Percentiles rank a stretch among this genome's conserved stretches.
These are phyloP conservation scores for Cercospora citrullina DNA, from an alignment of 2,329 filamentous ascomycete species.

Conservation along the genomic window DNA sequence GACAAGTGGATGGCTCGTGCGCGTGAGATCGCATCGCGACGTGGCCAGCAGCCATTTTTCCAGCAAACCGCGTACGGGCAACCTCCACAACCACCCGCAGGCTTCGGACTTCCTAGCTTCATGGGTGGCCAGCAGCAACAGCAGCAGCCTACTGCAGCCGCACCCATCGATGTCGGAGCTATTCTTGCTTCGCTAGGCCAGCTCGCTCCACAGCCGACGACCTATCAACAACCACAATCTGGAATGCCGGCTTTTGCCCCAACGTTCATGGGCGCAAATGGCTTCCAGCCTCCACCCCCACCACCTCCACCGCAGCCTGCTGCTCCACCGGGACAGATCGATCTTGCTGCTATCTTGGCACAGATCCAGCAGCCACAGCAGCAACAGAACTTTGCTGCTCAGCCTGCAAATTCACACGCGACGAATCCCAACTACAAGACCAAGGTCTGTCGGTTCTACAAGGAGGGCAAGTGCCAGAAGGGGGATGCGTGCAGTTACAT, in stretches of 20 bases:
- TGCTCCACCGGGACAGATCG: conserved; percentile 21
- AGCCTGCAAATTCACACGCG: conserved; percentile 31
- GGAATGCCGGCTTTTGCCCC: conserved; percentile 17
- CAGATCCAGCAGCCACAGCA: conserved; percentile 25
- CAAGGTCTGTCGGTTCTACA: conserved; percentile 54
- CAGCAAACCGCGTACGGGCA: neutral
- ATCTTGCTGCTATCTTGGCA: conserved; percentile 37
- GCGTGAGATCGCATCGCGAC: conserved; percentile 18
- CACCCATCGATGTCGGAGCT: conserved; percentile 1
- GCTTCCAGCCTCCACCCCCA: conserved; percentile 18
- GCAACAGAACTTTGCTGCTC: conserved; percentile 35
- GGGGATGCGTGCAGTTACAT: conserved; percentile 37
- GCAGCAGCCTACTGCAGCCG: neutral
- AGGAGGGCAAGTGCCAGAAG: conserved; percentile 56
- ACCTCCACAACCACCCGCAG: conserved; percentile 18
- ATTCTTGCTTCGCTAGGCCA: conserved; percentile 15
- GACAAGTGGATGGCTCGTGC: conserved; percentile 30
- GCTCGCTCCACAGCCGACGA: conserved; percentile 20
- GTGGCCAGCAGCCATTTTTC: conserved; percentile 13
- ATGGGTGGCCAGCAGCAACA: conserved; percentile 16
- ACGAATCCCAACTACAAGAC: conserved; percentile 37
- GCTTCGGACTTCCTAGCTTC: conserved; percentile 16
- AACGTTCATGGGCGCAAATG: conserved; percentile 26
- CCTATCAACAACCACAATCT: conserved; percentile 23
- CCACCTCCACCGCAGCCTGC: conserved; percentile 20